Evolutionary conservation across 2,329 filamentous ascomycete species (phyloP).

Genomic region (Talaromyces sp.): DNA sequence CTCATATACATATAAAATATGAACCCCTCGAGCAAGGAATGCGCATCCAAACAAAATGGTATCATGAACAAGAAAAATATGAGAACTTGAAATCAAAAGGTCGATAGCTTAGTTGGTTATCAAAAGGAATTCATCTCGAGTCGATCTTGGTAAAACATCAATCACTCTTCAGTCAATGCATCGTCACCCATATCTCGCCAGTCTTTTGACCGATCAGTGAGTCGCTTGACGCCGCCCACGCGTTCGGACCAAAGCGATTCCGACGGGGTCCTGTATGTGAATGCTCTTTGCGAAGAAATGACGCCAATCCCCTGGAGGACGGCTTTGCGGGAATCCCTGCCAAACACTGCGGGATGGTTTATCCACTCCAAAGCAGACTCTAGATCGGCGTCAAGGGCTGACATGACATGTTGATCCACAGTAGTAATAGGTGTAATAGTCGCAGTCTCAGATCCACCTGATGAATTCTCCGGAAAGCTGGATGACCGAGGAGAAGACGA

Average conservation of each 20-base stretch:
- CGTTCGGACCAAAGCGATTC: slow-evolving; percentile 86
- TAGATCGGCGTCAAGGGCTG: slow-evolving; percentile 84
- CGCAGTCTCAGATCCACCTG: slow-evolving; percentile 38
- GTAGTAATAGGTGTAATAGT: slow-evolving; percentile 56
- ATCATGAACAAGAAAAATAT: slow-evolving; percentile 29
- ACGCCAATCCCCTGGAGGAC: slow-evolving; percentile 95
- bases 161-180: slow-evolving; percentile 54
- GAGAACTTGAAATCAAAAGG: slow-evolving; percentile 8
- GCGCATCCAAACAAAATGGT: slow-evolving; percentile 26
- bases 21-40: slow-evolving; percentile 1
- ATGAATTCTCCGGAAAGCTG: slow-evolving; percentile 30
- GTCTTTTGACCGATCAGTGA: slow-evolving; percentile 80
- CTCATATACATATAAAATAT: neutral
- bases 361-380: slow-evolving; percentile 95
- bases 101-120: no score
- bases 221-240: slow-evolving; percentile 71
- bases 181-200: slow-evolving; percentile 87
- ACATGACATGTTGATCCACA: slow-evolving; percentile 78
- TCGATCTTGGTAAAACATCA: slow-evolving; percentile 15
- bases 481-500: slow-evolving; percentile 36
- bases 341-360: slow-evolving; percentile 90
- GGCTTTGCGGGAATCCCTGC: slow-evolving; percentile 88
- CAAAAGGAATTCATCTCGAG: neutral
- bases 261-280: slow-evolving; percentile 85
- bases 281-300: slow-evolving; percentile 88